Conservation (phyloP, 2,329 filamentous ascomycete species). For the Passalora sequoiae region DNA sequence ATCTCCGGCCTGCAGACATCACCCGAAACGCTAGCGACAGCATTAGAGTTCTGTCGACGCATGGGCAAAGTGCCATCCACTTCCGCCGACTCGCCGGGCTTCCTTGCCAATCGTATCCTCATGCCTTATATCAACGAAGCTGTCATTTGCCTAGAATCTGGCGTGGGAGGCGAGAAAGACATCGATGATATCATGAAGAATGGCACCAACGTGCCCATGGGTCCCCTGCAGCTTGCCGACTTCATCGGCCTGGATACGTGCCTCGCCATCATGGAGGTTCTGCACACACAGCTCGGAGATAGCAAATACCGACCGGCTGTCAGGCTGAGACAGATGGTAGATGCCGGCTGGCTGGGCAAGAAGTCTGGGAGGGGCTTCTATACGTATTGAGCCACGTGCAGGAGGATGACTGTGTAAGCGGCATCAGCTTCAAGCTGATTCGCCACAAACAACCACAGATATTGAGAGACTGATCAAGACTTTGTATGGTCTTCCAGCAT, state of each 20-base stretch:
- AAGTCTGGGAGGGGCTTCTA: slow-evolving; percentile 97
- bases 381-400: slow-evolving; percentile 56
- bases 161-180: slow-evolving; percentile 79
- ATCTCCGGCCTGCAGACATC: slow-evolving; percentile 93
- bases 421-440: slow-evolving; percentile 5
- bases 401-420: slow-evolving; percentile 2
- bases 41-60: slow-evolving; percentile 76
- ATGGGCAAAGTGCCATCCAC: slow-evolving; percentile 92
- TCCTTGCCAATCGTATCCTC: slow-evolving; percentile 90
- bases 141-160: slow-evolving; percentile 90
- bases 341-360: slow-evolving; percentile 95
- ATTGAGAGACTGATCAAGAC: not conserved
- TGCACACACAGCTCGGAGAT: slow-evolving; percentile 87
- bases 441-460: not conserved
- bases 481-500: no score
- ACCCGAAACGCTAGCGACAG: slow-evolving; percentile 70
- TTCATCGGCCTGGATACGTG: slow-evolving; percentile 98
- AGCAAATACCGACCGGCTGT: slow-evolving; percentile 92
- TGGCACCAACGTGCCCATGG: slow-evolving; percentile 97
- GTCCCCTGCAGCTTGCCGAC: slow-evolving; percentile 84
- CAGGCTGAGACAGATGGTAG: slow-evolving; percentile 88
- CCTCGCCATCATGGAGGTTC: slow-evolving; percentile 91
- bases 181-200: slow-evolving; percentile 99
- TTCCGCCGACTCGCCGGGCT: slow-evolving; percentile 85
- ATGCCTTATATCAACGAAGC: slow-evolving; percentile 99